Base-by-base conservation (phyloP, 108 stramenopile genomes). In the Cyclotella baltica region DNA sequence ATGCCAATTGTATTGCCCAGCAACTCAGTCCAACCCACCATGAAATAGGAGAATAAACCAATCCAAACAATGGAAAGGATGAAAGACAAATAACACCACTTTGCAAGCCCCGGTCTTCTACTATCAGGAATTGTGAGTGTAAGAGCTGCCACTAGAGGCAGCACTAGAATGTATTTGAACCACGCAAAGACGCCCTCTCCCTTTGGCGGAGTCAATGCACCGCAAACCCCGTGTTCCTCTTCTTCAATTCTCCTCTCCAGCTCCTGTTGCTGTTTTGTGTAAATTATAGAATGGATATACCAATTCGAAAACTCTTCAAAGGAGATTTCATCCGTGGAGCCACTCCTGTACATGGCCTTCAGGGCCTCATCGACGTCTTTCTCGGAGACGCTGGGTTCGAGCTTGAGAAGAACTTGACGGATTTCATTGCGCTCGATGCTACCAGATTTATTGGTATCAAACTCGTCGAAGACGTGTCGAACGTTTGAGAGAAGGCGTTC, bases 41-140 rank as follows among this genome's bases (percentile, higher is more conserved):
- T 96, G 80, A 88, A 76, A 68, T 88, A 95, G 16, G 91, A 85
- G 79, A 88, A 95, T 1, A 83, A 68, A 23, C 90, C 91, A 62
- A 97, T 96, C 97, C 97, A 97, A 30, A 56, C 78, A 59, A 96
- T 90, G 19, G 89, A 92, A 27, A 90, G 72, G 38, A 90, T 22
- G 76, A 94, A 95, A 35, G 95, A 83, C n/a, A 92, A 11, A 67
- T 92, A 89, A 71, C 91, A 97, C 77, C 86, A 94, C 37, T 89
- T 84, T 52, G 89, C 89, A 20, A 50, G 50, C 22, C 90, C 87
- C 22, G 88, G 93, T 58, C 88, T 76, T 71, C 83, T 57, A 22
- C 89, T 90, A 86, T 97, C 93, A 1, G 93, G 93, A 61, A 96
- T 81, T 16, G 96, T 93, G 22, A 90, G 72, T 51, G 87, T 80